phyloP scores from a whole-genome alignment of 768 basidiomycete species.

The Leccinum obscurum region DNA sequence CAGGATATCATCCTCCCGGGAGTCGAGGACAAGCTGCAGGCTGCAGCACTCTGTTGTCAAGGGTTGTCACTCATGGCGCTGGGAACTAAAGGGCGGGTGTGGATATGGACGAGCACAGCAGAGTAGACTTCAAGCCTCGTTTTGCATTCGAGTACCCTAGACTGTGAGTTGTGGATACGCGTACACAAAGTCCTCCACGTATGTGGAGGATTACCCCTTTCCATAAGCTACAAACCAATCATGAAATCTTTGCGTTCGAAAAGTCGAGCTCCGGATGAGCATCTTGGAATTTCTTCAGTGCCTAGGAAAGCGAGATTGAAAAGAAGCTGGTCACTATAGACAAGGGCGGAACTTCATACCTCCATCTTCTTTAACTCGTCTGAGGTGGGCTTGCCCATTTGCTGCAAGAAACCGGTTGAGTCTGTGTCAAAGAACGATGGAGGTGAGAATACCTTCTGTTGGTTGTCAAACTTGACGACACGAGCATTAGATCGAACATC shows the following conservation, averaged over 20 bases:
- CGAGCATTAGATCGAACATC: slow-evolving; percentile 9
- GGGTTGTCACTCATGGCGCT: slow-evolving; percentile 35
- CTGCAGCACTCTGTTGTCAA: slow-evolving; percentile 43
- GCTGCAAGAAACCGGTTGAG: slow-evolving; percentile 42
- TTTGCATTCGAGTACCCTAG: background rate
- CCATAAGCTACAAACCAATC: slow-evolving; percentile 10
- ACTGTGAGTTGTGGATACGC: background rate
- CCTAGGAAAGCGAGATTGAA: slow-evolving; percentile 40
- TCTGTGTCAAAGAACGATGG: background rate
- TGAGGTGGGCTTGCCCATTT: slow-evolving; percentile 95
- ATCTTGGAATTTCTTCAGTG: slow-evolving; percentile 85
- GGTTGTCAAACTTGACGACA: slow-evolving; percentile 43
- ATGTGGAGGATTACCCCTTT: background rate
- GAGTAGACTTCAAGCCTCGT: slow-evolving; percentile 11
- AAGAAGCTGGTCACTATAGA: background rate
- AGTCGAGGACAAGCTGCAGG: slow-evolving; percentile 32
- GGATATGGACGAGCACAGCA: slow-evolving; percentile 27
- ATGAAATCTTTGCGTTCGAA: slow-evolving; percentile 86
- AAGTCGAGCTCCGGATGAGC: slow-evolving; percentile 95
- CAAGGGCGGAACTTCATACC: slow-evolving; percentile 39
- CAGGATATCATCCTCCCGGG: slow-evolving; percentile 26
- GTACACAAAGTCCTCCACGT: background rate
- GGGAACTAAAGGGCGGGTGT: slow-evolving; percentile 21
- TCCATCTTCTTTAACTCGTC: slow-evolving; percentile 94
- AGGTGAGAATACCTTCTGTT: slow-evolving; percentile 38